Evolutionary conservation across 2,329 filamentous ascomycete genomes (phyloP), one percentile per base, ranked within the genome.

Genomic region (Metarhizium anisopliae): DNA sequence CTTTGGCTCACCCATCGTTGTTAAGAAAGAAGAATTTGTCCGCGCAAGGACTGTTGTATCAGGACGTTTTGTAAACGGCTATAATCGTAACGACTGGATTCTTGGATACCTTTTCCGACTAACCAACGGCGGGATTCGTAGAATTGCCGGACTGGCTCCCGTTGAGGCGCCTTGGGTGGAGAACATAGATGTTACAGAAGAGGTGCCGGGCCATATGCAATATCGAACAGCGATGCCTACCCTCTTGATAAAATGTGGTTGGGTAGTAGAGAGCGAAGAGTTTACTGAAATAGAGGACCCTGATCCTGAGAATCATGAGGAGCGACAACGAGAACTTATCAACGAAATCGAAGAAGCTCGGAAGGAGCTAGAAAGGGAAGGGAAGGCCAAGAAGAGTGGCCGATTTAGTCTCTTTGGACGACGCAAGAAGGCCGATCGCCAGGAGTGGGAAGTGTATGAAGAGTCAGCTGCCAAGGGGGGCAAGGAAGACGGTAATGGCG

Each of bases 251-350:
- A 87, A 93, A 67, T 90, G 92, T 40, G 94, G 92, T 16, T 99
- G 92, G 91, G 75, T 86, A 54, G 89, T 97, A 3, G 86, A 96
- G 65, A 92, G 87, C 60, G 91, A 96, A 63, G 93, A 97, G 68
- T 99, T 97, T 67, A 86, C 83, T 1, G 94, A 99, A 71, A 97
- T 99, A 58, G 94, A 97, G 68, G 94, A 99, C 62, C 91, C 94
- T 0, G 94, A 99, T 65, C 94, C 94, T 0, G 94, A 97, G 0
- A 93, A 95, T 62, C 93, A 97, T 71, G 80, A 83, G 52, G 81
- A 90, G 67, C 81, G 92, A 51, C 94, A 99, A 71, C 82, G 91
- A 55, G 93, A 97, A 71, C 81, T 99, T 47, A 96, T 99, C 68
- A 91, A 88, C 64, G 94, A 99, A 72, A 96, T 99, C 53, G 93